phyloP scores from a whole-genome alignment of 2,329 filamentous ascomycete species.

The Rasamsonia emersonii region DNA sequence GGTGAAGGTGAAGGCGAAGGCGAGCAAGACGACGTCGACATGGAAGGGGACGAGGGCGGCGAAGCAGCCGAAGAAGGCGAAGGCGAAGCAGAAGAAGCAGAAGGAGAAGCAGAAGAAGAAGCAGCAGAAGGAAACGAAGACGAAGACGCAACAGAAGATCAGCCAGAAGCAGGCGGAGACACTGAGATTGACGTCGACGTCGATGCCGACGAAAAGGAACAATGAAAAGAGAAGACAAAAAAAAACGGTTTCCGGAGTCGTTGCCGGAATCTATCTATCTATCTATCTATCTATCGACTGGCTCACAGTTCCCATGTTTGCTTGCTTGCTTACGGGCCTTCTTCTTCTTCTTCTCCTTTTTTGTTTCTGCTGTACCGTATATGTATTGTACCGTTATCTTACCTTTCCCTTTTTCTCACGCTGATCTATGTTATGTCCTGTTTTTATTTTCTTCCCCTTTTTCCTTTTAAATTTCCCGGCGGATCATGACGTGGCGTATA shows the following conservation, averaged over 20 bases:
- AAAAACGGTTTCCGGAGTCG: conserved; percentile 1
- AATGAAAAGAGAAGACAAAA: background rate
- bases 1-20: conserved; percentile 1
- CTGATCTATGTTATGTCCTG: no score
- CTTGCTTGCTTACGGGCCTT: no score
- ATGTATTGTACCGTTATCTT: no score
- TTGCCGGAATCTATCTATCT: background rate
- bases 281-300: background rate
- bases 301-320: no score
- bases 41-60: conserved; percentile 4
- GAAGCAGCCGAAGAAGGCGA: conserved; percentile 14
- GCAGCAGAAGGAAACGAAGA: conserved; percentile 2
- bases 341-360: no score
- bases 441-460: no score
- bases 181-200: no score
- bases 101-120: conserved; percentile 6
- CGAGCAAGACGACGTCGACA: conserved; percentile 2
- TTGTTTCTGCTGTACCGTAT: no score
- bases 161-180: no score
- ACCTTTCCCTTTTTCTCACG: no score
- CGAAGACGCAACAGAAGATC: conserved; percentile 3
- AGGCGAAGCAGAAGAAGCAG: conserved; percentile 11
- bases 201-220: conserved; percentile 2
- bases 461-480: no score
- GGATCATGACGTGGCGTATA: no score